Base-by-base conservation (phyloP, 2,329 filamentous ascomycete genomes). In the Clarireedia paspali region DNA sequence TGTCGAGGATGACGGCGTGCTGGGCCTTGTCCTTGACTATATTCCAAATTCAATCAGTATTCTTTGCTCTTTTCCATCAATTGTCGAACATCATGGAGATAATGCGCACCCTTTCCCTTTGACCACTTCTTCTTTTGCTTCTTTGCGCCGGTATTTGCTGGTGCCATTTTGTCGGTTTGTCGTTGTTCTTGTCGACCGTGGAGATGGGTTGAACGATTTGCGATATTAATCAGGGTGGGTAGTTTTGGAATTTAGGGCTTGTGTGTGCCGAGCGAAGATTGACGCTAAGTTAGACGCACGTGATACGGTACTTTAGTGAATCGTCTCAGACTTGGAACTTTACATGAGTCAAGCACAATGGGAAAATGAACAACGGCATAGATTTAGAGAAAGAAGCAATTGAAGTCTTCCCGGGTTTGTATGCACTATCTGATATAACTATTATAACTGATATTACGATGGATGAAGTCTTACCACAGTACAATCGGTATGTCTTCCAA, bases 11-110 rank as follows among this genome's bases (percentile, higher is more conserved):
- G 78, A 99, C 94, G 77, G 89, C 89, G 85, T 99, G 94, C 78
- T 97, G 88, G 79, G 94, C 92, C 91, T 99, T 99, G 86, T 99
- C 94, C 94, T 99, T 99, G 83, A 99, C 94, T 91, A 76, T 81
- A 72, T 51, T 48, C 46, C 17, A 44, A 39, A 6, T 46, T 45
- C 17, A 44, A 53, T 44, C 46, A 56, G 47, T 26, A 50, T 42
- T 48, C 24, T 47, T 24, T 51, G 26, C 30, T 55, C 15, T 23
- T 2, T 14, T 49, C 47, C 27, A 36, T 17, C 27, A 38, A 36
- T 24, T 7, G 27, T 38, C 47, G 48, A 40, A 48, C 39, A 27
- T 27, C 9, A 46, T 45, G 26, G 5, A 4, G 47, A 42, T 50
- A 27, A 24, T 53, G 75, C 74, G 65, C 74, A 79, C 76, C 76